Evolutionary conservation across 2,329 filamentous ascomycete genomes (phyloP).

Genomic region (Talaromyces atroroseus): DNA sequence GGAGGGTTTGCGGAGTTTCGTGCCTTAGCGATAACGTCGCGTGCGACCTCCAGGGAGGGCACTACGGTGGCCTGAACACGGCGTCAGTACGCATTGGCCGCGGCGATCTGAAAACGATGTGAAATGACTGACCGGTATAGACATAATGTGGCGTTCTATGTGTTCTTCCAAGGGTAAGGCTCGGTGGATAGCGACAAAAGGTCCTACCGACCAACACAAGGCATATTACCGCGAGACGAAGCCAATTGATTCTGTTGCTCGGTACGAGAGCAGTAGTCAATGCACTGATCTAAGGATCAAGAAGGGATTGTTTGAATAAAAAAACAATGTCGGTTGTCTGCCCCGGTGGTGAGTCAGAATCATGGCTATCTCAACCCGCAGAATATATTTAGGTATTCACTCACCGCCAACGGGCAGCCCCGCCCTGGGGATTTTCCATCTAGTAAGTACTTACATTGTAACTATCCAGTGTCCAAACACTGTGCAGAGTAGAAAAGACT

Average conservation of each 20-base stretch:
- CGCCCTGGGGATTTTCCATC: neutral
- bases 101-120: neutral
- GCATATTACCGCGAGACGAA: neutral
- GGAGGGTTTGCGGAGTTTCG: slow-evolving; percentile 53
- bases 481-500: too few species aligned
- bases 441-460: too few species aligned
- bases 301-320: neutral
- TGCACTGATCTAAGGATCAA: neutral
- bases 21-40: slow-evolving; percentile 50
- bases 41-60: slow-evolving; percentile 58
- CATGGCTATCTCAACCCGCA: neutral
- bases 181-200: neutral
- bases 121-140: slow-evolving; percentile 9
- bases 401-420: neutral
- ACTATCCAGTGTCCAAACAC: too few species aligned
- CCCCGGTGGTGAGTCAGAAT: neutral
- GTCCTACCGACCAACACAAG: neutral
- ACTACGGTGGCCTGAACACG: slow-evolving; percentile 45
- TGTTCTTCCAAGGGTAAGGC: neutral
- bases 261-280: neutral
- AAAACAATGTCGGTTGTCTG: neutral
- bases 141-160: neutral
- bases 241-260: neutral
- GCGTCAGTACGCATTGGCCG: neutral
- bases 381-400: neutral